Evolutionary conservation across 1,284 basidiomycete species (phyloP), one percentile per base, ranked within the genome.

Genomic region (Tranzscheliella williamsii): DNA sequence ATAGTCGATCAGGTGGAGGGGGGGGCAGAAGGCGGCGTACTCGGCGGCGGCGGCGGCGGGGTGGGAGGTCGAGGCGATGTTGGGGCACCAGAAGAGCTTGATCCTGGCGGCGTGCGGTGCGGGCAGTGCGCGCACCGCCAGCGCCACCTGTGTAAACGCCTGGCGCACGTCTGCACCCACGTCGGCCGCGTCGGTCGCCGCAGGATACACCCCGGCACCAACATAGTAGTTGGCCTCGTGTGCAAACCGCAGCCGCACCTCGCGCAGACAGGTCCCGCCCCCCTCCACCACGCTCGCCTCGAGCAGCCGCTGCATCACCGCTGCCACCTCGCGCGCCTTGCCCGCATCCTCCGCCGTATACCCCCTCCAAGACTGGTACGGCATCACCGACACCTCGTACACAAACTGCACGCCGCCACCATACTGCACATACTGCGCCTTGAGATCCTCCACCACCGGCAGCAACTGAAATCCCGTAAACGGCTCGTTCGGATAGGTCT

Each of bases 201-300:
- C 27, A n/a, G 56, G 56, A 24, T 60, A 60, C 12, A 46, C 20
- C 4, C 56, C 56, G 0, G 46, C 41, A 4, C n/a, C 13, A 32
- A 60, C 54, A 30, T 60, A 60, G 37, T 60, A 60, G 37, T 60
- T 60, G 24, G 54, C 41, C 38, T 60, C 56, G 39, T 60, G 56
- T 1, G 50, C 56, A 23, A 53, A 60, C 4, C 56, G 6, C 18
- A 60, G 18, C 6, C 56, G 24, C 2, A 60, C 31, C 20, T 60
- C 56, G 4, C 18, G 13, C 13, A 34, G 12, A 18, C 32, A 34
- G 8, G 9, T 17, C 8, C 32, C 32, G 18, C 42, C 27, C 2
- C 16, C 43, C 4, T 22, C 24, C 18, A 29, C 15, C 3, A 23
- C 26, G 21, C 56, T 60, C 2, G 17, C 32, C 1, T 54, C 56